Conservation (phyloP, 768 basidiomycete species). For the Stropharia rugosoannulata region DNA sequence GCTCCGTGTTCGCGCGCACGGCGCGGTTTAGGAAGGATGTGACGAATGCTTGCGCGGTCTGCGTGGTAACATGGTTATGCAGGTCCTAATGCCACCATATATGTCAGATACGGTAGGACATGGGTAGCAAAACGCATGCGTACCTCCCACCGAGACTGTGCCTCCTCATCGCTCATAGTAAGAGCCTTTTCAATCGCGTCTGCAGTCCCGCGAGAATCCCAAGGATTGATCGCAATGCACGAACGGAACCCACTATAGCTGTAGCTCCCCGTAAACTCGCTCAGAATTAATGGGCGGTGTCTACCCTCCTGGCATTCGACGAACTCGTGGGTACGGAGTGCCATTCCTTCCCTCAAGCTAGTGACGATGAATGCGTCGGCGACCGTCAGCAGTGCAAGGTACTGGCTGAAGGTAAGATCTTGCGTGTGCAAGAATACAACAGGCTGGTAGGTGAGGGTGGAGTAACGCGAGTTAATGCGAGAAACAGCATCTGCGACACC, state of each 20-base stretch:
- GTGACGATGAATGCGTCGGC: slow-evolving; percentile 87
- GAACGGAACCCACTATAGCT: slow-evolving; percentile 85
- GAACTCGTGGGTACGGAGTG: slow-evolving; percentile 77
- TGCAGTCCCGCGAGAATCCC: slow-evolving; percentile 83
- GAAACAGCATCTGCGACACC: slow-evolving; percentile 75
- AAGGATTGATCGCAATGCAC: slow-evolving; percentile 85
- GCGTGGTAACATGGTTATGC: slow-evolving; percentile 82
- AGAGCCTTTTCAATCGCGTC: slow-evolving; percentile 77
- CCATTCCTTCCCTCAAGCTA: slow-evolving; percentile 87
- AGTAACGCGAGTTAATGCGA: slow-evolving; percentile 81
- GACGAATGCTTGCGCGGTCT: slow-evolving; percentile 84
- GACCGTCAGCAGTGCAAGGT: slow-evolving; percentile 76
- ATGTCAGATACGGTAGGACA: neutral
- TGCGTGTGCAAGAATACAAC: slow-evolving; percentile 84
- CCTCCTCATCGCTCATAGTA: slow-evolving; percentile 77
- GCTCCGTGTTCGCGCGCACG: slow-evolving; percentile 71
- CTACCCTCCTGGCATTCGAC: slow-evolving; percentile 81
- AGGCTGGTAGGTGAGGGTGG: slow-evolving; percentile 84
- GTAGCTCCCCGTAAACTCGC: slow-evolving; percentile 89
- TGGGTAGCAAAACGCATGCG: slow-evolving; percentile 9
- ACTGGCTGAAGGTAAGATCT: slow-evolving; percentile 83
- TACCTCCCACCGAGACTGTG: slow-evolving; percentile 72
- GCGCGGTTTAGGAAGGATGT: slow-evolving; percentile 76
- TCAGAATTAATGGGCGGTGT: slow-evolving; percentile 71
- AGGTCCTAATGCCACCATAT: slow-evolving; percentile 46